Evolutionary conservation across 768 basidiomycete species (phyloP).

Genomic region (Baorangia bicolor): DNA sequence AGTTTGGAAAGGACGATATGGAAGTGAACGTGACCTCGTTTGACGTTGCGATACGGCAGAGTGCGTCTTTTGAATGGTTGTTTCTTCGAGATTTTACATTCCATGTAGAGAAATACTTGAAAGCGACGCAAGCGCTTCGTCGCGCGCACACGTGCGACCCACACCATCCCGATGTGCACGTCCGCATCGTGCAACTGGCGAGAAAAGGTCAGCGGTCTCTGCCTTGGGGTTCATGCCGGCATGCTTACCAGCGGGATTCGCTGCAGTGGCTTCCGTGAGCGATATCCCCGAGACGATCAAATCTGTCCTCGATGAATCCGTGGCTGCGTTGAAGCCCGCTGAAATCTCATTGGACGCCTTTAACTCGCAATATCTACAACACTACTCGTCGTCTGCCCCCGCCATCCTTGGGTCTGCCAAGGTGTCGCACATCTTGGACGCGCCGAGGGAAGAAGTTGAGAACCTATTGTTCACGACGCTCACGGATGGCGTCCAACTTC

Average conservation of each 20-base stretch:
- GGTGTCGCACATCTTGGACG: slow-evolving; percentile 46
- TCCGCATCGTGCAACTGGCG: slow-evolving; percentile 65
- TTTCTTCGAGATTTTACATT: neutral
- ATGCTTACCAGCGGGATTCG: neutral
- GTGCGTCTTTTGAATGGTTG: slow-evolving; percentile 43
- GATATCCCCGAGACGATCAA: slow-evolving; percentile 49
- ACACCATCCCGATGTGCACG: slow-evolving; percentile 66
- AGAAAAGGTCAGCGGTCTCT: slow-evolving; percentile 42
- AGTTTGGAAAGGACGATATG: slow-evolving; percentile 49
- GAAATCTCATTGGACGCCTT: slow-evolving; percentile 60
- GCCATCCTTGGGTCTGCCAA: slow-evolving; percentile 66
- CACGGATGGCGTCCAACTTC: slow-evolving; percentile 40
- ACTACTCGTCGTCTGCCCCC: slow-evolving; percentile 45
- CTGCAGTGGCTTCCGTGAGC: slow-evolving; percentile 45
- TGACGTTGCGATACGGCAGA: slow-evolving; percentile 79
- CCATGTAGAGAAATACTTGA: slow-evolving; percentile 71
- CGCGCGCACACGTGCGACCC: slow-evolving; percentile 53
- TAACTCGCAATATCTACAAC: slow-evolving; percentile 77
- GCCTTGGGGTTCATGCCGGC: accelerated
- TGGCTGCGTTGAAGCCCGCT: slow-evolving; percentile 54
- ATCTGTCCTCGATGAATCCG: slow-evolving; percentile 45
- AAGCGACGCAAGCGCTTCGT: slow-evolving; percentile 69
- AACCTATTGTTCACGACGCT: slow-evolving; percentile 51
- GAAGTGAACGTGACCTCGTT: slow-evolving; percentile 75
- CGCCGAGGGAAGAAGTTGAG: slow-evolving; percentile 61